Base-by-base conservation (phyloP, 495 filamentous ascomycete species). In the Choiromyces venosus region DNA sequence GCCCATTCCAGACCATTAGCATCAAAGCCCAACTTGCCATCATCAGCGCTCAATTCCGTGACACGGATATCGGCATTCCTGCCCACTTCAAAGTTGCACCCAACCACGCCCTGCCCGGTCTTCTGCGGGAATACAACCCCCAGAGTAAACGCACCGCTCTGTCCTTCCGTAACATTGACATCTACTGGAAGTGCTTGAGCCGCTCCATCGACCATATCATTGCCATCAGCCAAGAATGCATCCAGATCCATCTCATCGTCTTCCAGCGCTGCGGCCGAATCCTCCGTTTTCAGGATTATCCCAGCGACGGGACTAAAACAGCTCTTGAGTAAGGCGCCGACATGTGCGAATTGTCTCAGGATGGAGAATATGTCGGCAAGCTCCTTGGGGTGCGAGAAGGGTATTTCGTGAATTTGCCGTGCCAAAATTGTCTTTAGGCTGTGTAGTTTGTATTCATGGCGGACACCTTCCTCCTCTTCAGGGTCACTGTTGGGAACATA, bases 321-420 rank as follows among this genome's bases (percentile, higher is more conserved):
- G 61, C 87, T 89, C 21, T 86, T 83, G 6, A 94, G 86, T 18
- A 95, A 77, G 18, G 84, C 88, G 2, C 87, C 86, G 0, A 93
- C 79, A 66, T 93, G 85, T 2, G 88, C 90, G 79, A 92, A 94
- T 82, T 96, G 92, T 10, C 92, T 86, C 9, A 95, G 85, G 33
- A 88, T 84, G 21, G 91, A 93, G 36, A 97, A 84, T 69, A 97
- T 88, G 52, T 87, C 87, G 37, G 94, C 83, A 19, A 99, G 83
- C 79, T 97, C 93, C 68, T 90, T 87, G 2, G 95, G 95, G 80
- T 98, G 95, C 1, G 89, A 88, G 77, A 99, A 97, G 1, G 92
- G 90, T 12, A 97, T 83, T 33, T 91, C 87, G 46, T 86, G 87
- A 36, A 99, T 81, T 2, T 86, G 86, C 44, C 89, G 85, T 5